phyloP scores from a whole-genome alignment of 305 asterid species.

The Ajuga reptans region DNA sequence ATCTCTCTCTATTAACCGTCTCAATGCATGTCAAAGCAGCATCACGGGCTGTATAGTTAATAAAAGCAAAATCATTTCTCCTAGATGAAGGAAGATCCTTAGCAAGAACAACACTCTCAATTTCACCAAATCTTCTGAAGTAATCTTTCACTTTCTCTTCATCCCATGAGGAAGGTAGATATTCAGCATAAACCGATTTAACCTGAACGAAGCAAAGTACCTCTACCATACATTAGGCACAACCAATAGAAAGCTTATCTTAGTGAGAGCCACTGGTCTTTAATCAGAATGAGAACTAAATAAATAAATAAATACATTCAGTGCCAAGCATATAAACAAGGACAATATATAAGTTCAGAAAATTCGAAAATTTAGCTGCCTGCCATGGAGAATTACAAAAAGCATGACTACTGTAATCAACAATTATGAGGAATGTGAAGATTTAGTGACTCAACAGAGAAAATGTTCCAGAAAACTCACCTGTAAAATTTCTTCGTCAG shows the following conservation, averaged over 20 bases:
- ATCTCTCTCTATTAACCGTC: slow-evolving; percentile 38
- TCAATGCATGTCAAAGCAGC: slow-evolving; percentile 66
- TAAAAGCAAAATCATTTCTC: slow-evolving; percentile 67
- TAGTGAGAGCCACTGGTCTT: not conserved
- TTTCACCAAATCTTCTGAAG: slow-evolving; percentile 63
- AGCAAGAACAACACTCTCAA: slow-evolving; percentile 53
- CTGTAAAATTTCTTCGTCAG: slow-evolving; percentile 56
- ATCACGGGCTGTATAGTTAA: slow-evolving; percentile 48
- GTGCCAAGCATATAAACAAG: slow-evolving; percentile 6
- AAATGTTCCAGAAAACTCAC: slow-evolving; percentile 32
- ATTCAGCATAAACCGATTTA: slow-evolving; percentile 61
- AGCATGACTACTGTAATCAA: not conserved
- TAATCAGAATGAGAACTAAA: slow-evolving; percentile 1
- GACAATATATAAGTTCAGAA: not conserved
- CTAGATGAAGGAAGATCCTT: slow-evolving; percentile 47
- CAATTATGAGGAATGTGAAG: not conserved
- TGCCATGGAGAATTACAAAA: not conserved
- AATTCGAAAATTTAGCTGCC: not conserved
- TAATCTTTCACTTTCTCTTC: slow-evolving; percentile 44
- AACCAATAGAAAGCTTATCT: slow-evolving; percentile 7
- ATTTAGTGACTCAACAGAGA: slow-evolving; percentile 10
- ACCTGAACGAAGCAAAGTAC: slow-evolving; percentile 37
- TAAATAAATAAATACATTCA: not conserved
- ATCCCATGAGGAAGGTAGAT: slow-evolving; percentile 57
- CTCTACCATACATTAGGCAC: slow-evolving; percentile 18